phyloP scores from a whole-genome alignment of 352 stramenopile genomes.

The Plasmopara muralis region DNA sequence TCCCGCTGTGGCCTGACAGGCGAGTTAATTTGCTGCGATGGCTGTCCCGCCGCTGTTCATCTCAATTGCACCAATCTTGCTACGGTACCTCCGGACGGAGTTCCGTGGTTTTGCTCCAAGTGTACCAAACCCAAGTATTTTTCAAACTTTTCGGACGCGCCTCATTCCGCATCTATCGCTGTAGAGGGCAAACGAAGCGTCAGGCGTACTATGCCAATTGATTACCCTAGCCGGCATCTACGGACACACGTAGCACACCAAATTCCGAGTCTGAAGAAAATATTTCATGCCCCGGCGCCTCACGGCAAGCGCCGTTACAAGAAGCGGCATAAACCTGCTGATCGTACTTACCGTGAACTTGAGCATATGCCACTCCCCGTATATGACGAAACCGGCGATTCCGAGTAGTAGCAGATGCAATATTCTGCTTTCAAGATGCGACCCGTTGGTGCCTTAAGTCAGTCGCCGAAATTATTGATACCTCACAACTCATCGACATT shows the following conservation, averaged over 20 bases:
- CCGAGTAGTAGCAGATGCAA: conserved; percentile 9
- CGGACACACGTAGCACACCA: conserved; percentile 34
- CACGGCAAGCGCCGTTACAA: conserved; percentile 41
- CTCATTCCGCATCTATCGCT: conserved; percentile 7
- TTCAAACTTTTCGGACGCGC: conserved; percentile 20
- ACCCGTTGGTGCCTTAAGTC: conserved; percentile 7
- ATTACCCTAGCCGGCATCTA: conserved; percentile 31
- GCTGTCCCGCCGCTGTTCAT: conserved; percentile 70
- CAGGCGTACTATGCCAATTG: conserved; percentile 7
- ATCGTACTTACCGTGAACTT: conserved; percentile 54
- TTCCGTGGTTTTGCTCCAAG: conserved; percentile 64
- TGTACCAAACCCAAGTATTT: conserved; percentile 48
- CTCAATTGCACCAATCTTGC: conserved; percentile 67
- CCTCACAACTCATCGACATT: conserved; percentile 7
- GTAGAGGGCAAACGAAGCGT: conserved; percentile 16
- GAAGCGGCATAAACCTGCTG: conserved; percentile 41
- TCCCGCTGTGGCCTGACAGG: conserved; percentile 63
- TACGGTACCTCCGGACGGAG: conserved; percentile 40
- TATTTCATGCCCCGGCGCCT: conserved; percentile 37
- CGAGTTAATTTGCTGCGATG: conserved; percentile 77
- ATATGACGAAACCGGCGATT: conserved; percentile 36
- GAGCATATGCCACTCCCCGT: conserved; percentile 52
- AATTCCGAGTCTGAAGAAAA: conserved; percentile 57
- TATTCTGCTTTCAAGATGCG: conserved; percentile 1
- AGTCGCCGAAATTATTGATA: conserved; percentile 9